Conservation (phyloP, 192 early-diverging fungal genomes). For the Gryganskiella cystojenkinii region DNA sequence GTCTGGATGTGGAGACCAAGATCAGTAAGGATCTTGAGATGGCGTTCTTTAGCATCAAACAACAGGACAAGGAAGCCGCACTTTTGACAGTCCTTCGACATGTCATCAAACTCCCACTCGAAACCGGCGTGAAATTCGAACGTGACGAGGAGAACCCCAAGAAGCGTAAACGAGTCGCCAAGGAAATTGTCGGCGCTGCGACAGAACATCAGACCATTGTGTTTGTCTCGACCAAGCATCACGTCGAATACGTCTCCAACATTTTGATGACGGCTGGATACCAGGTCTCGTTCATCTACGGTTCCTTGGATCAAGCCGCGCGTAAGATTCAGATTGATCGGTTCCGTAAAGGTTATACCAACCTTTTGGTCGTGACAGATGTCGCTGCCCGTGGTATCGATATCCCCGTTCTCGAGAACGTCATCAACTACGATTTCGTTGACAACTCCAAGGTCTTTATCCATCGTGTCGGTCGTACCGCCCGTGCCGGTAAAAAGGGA, state of each 20-base stretch:
- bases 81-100: conserved; percentile 85
- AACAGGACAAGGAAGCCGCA: conserved; percentile 91
- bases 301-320: conserved; percentile 92
- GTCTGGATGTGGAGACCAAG: conserved; percentile 96
- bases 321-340: conserved; percentile 87
- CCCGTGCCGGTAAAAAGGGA: conserved; percentile 93
- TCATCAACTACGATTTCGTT: conserved; percentile 97
- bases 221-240: conserved; percentile 97
- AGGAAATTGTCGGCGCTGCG: conserved; percentile 19
- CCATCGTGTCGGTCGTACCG: conserved; percentile 96
- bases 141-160: conserved; percentile 50
- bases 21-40: conserved; percentile 95
- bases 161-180: conserved; percentile 54
- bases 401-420: conserved; percentile 96
- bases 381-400: conserved; percentile 99
- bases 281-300: conserved; percentile 90
- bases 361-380: conserved; percentile 94
- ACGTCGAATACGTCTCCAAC: conserved; percentile 93
- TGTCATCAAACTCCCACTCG: conserved; percentile 75
- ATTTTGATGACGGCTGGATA: conserved; percentile 79
- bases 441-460: conserved; percentile 94
- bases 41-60: conserved; percentile 90
- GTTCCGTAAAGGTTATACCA: conserved; percentile 83
- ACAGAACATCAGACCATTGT: conserved; percentile 85
- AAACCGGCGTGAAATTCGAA: conserved; percentile 56